Percentiles rank a stretch among this genome's conserved stretches.
phyloP scores from a whole-genome alignment of 2,329 filamentous ascomycete species.

The Fusarium buxicola region DNA sequence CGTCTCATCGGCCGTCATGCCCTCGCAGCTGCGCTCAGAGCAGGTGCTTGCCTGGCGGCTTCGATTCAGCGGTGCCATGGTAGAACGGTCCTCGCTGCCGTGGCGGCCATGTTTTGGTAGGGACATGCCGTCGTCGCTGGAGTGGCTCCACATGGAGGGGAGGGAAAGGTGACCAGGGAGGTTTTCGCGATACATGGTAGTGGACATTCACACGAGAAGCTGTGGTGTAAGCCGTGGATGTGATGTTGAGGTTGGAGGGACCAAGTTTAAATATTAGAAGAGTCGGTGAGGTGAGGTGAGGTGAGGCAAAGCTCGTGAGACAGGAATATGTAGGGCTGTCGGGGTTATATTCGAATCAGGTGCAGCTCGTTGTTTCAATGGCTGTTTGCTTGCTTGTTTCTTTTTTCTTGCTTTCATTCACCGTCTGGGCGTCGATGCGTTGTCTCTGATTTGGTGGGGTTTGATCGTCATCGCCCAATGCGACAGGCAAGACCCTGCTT shows the following conservation, averaged over 20 bases:
- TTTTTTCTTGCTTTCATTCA: conserved; percentile 10
- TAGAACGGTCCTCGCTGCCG: conserved; percentile 11
- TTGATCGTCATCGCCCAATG: conserved; percentile 22
- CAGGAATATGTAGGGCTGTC: background rate
- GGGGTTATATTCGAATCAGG: conserved; percentile 26
- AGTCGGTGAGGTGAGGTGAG: background rate
- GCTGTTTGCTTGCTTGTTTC: conserved; percentile 4
- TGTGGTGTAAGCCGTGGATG: conserved; percentile 4
- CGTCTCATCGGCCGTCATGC: conserved; percentile 54
- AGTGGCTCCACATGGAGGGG: conserved; percentile 34
- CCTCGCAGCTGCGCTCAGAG: conserved; percentile 48
- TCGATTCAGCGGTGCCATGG: conserved; percentile 16
- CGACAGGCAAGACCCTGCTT: conserved; percentile 36
- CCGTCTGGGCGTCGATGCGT: conserved; percentile 39
- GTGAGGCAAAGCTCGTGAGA: background rate
- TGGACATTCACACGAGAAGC: too few relatives aligned
- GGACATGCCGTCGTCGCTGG: conserved; percentile 24
- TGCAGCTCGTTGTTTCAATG: background rate
- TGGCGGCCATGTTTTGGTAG: conserved; percentile 29
- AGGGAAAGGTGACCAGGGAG: conserved; percentile 38
- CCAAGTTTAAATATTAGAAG: background rate
- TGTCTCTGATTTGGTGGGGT: conserved; percentile 41
- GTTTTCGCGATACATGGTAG: conserved; percentile 41
- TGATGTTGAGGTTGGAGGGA: background rate
- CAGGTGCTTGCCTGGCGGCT: conserved; percentile 45